Evolutionary conservation across 257 asterid genomes (phyloP), one percentile per base, ranked within the genome.

Genomic region (Nicotiana otophora): DNA sequence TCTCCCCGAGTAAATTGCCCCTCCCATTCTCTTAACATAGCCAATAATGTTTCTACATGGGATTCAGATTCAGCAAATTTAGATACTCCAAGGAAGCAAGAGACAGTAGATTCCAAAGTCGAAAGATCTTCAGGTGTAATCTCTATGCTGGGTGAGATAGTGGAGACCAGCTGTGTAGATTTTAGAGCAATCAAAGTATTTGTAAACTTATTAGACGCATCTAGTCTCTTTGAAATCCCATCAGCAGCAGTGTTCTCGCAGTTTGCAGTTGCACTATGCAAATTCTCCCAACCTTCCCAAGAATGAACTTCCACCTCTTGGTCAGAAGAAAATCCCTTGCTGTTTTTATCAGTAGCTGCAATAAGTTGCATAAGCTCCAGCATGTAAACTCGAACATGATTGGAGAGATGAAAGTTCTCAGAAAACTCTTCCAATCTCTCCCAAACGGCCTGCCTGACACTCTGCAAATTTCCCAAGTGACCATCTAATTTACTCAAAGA

Each of bases 201-300:
- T 7, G 92, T 86, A 64, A 89, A 88, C 86, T 88, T 87, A 90
- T 85, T 88, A 4, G 96, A 82, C 19, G 84, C 81, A 72, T 93
- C 93, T 54, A 83, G 54, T 51, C 75, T 86, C 39, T 81, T 87
- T 7, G 85, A 87, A 28, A 77, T 48, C 61, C 80, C 87, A 63
- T 88, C 92, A 60, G 83, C 84, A 17, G 89, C 85, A 23, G 77
- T 81, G 31, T 87, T 80, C 78, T 86, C 88, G 1, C 16, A 68
- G 74, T 83, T 74, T 81, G 85, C 74, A 77, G 72, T 81, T 84
- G 82, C 80, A 84, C 81, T 90, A 55, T 86, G 91, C 77, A 85
- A 78, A 87, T 90, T 86, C 23, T 91, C 91, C 97, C 98, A 94
- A 30, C 93, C 96, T 88, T 93, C 98, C 99, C 99, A 96, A 83